A percentile compares a stretch with the other conserved stretches of the same genome.
Conservation (phyloP, 495 filamentous ascomycete species). For the Penicillium paradoxum region DNA sequence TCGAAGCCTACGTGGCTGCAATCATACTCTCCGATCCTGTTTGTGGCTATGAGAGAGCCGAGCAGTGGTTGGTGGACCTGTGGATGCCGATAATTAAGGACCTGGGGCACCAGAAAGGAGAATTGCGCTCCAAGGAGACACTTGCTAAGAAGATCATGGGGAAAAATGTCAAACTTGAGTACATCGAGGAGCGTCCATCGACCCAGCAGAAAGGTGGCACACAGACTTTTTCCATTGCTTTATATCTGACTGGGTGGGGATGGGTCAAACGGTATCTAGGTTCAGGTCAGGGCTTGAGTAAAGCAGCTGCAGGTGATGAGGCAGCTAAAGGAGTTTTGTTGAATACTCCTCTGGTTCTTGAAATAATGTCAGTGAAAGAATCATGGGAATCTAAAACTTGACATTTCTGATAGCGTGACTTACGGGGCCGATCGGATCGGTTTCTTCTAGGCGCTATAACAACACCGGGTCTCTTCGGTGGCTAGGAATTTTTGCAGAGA, state of each 20-base stretch:
- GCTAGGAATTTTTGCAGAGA: too few relatives aligned
- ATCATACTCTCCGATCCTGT: conserved; percentile 59
- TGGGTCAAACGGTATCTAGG: conserved; percentile 61
- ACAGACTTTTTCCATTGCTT: conserved; percentile 61
- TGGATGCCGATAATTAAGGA: conserved; percentile 53
- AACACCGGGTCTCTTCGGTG: too few relatives aligned
- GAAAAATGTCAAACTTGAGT: conserved; percentile 60
- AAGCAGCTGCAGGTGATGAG: conserved; percentile 66
- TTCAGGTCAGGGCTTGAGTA: conserved; percentile 61
- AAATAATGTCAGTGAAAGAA: conserved; percentile 49
- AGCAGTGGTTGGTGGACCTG: conserved; percentile 63
- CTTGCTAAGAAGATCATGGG: conserved; percentile 53
- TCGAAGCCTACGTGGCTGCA: conserved; percentile 84
- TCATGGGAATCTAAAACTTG: conserved; percentile 24
- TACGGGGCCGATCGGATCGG: too few relatives aligned
- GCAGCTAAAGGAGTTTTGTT: conserved; percentile 64
- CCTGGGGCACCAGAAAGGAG: conserved; percentile 35
- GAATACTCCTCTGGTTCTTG: conserved; percentile 53
- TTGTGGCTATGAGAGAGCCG: conserved; percentile 53
- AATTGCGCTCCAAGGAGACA: conserved; percentile 45
- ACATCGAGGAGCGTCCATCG: conserved; percentile 51
- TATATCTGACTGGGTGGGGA: conserved; percentile 70
- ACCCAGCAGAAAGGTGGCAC: conserved; percentile 52
- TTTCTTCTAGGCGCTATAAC: too few relatives aligned
- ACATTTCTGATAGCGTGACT: too few relatives aligned